phyloP scores from a whole-genome alignment of 805 yeast genomes.

The Danielia oregonensis region DNA sequence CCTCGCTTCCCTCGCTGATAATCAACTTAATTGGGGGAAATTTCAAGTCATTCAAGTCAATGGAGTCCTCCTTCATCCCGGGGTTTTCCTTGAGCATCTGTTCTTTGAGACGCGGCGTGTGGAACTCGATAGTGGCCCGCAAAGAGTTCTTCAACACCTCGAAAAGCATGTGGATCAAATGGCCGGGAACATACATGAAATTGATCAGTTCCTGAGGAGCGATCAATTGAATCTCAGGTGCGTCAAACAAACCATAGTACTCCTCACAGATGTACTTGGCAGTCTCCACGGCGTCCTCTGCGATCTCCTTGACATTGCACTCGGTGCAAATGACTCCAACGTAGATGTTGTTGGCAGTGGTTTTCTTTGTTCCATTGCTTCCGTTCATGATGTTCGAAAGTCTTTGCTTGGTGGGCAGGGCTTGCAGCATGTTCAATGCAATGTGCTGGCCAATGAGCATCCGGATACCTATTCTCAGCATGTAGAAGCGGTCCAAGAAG shows the following conservation, averaged over 20 bases:
- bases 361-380: slow-evolving; percentile 10
- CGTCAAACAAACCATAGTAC: slow-evolving; percentile 81
- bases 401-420: slow-evolving; percentile 37
- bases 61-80: slow-evolving; percentile 29
- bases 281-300: slow-evolving; percentile 84
- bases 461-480: slow-evolving; percentile 88
- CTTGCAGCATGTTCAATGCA: slow-evolving; percentile 69
- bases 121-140: slow-evolving; percentile 84
- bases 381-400: slow-evolving; percentile 36
- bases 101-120: slow-evolving; percentile 47
- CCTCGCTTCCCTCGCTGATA: slow-evolving; percentile 85
- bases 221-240: slow-evolving; percentile 76
- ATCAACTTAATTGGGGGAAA: slow-evolving; percentile 85
- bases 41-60: slow-evolving; percentile 56
- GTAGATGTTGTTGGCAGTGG: slow-evolving; percentile 46
- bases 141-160: slow-evolving; percentile 84
- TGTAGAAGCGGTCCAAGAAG: slow-evolving; percentile 80
- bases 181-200: slow-evolving; percentile 93
- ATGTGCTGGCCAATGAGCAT: slow-evolving; percentile 95
- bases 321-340: slow-evolving; percentile 87
- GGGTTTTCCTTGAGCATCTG: slow-evolving; percentile 41
- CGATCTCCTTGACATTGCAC: slow-evolving; percentile 79
- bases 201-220: slow-evolving; percentile 68
- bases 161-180: slow-evolving; percentile 84
- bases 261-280: slow-evolving; percentile 90